Conservation (phyloP, 2,329 filamentous ascomycete genomes). For the Clarireedia paspali region DNA sequence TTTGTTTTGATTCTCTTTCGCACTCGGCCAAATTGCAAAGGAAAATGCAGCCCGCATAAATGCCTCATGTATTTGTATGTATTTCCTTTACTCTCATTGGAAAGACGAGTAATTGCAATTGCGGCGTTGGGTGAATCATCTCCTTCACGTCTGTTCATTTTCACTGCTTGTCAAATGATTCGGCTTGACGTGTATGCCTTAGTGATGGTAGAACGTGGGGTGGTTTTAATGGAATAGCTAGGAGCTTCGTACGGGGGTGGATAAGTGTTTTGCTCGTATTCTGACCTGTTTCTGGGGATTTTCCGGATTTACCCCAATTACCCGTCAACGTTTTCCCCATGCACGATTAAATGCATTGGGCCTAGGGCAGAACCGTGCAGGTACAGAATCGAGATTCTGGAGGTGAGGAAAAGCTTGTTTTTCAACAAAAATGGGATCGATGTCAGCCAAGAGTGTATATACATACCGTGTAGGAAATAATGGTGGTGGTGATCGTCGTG, state of each 20-base stretch:
- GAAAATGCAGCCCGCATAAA: constrained; percentile 13
- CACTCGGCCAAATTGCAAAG: too few species aligned
- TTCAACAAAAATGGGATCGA: neutral
- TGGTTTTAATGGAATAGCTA: too few species aligned
- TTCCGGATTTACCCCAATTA: neutral
- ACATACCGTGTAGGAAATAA: neutral
- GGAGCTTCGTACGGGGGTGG: too few species aligned
- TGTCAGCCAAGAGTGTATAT: neutral
- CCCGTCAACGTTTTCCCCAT: neutral
- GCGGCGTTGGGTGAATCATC: neutral
- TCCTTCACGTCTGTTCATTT: too few species aligned
- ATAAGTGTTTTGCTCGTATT: neutral
- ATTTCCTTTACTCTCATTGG: neutral
- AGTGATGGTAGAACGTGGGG: too few species aligned
- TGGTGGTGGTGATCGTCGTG: neutral
- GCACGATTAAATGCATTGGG: constrained; percentile 4
- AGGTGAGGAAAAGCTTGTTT: constrained; percentile 1
- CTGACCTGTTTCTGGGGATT: neutral
- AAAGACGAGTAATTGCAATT: neutral
- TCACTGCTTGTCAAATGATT: too few species aligned
- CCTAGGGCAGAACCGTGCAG: constrained; percentile 8
- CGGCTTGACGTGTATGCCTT: too few species aligned
- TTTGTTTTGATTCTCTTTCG: too few species aligned
- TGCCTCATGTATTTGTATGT: constrained; percentile 9
- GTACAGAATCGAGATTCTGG: neutral